Percentiles rank a stretch among this genome's conserved stretches.
phyloP scores from a whole-genome alignment of 441 rosid species.

The Brassica hybrid region DNA sequence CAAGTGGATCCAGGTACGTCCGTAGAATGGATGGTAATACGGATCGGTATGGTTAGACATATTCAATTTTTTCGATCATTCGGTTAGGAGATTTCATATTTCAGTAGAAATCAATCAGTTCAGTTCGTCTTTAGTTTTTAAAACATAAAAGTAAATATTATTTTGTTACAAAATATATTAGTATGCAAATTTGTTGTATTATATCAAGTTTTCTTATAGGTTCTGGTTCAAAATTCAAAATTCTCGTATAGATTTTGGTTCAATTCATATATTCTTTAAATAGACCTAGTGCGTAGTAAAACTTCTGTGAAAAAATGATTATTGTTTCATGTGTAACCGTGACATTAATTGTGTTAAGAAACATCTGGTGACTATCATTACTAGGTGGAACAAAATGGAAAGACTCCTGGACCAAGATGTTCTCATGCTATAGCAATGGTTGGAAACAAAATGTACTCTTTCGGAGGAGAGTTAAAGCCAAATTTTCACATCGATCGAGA shows the following conservation, averaged over 20 bases:
- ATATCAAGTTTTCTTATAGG: not conserved
- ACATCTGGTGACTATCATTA: not conserved
- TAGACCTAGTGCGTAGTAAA: not conserved
- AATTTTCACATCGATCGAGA: slow-evolving; percentile 29
- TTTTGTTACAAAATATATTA: too few species aligned
- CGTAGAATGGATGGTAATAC: not conserved
- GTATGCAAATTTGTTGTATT: too few species aligned
- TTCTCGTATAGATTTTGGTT: not conserved
- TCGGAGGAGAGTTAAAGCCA: slow-evolving; percentile 39
- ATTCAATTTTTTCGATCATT: not conserved
- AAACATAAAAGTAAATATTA: too few species aligned
- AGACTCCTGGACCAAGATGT: slow-evolving; percentile 35
- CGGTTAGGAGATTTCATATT: not conserved
- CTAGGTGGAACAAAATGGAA: slow-evolving; percentile 33
- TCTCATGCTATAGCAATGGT: slow-evolving; percentile 36
- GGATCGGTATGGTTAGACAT: not conserved
- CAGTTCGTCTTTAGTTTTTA: not conserved
- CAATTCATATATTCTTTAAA: not conserved
- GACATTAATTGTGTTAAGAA: not conserved
- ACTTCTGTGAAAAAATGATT: not conserved
- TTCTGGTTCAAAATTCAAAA: too few species aligned
- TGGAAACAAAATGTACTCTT: slow-evolving; percentile 37
- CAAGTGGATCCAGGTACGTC: slow-evolving; percentile 35
- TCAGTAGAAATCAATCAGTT: not conserved
- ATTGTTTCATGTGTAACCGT: slow-evolving; percentile 1